phyloP scores from a whole-genome alignment of 768 basidiomycete species.

The Rhodotorula kratochvilovae region DNA sequence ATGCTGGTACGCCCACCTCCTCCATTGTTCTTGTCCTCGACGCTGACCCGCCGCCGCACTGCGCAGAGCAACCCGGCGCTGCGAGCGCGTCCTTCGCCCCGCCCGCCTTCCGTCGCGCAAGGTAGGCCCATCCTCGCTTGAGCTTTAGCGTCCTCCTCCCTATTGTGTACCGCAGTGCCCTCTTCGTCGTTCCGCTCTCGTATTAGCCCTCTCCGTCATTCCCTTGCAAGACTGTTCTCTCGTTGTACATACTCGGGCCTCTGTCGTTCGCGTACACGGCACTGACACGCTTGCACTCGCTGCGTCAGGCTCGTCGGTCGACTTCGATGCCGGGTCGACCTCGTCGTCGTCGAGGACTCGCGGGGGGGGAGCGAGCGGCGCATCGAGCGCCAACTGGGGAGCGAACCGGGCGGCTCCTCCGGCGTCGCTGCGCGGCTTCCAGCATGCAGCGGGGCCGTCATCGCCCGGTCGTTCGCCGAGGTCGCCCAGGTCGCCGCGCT shows the following conservation, averaged over 20 bases:
- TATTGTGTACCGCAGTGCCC: neutral
- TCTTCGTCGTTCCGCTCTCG: neutral
- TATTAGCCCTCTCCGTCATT: neutral
- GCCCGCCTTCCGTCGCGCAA: neutral
- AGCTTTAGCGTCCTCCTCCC: neutral
- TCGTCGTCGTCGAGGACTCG: neutral
- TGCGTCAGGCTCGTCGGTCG: neutral
- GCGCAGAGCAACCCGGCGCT: constrained; percentile 65
- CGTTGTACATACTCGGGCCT: neutral
- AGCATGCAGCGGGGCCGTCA: neutral
- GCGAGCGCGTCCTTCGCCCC: constrained; percentile 48
- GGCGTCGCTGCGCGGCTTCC: neutral
- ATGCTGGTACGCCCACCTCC: constrained; percentile 39
- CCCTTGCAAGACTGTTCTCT: neutral
- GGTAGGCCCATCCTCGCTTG: constrained; percentile 13
- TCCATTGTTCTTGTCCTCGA: constrained; percentile 18
- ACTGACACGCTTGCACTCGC: neutral
- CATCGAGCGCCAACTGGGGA: neutral
- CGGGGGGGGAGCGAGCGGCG: neutral
- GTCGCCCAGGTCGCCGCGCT: neutral
- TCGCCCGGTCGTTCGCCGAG: neutral
- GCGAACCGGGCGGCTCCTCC: too few relatives aligned
- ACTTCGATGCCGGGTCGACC: neutral
- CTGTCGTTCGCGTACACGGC: neutral
- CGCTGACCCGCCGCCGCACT: too few relatives aligned